Base-by-base conservation (phyloP, 805 yeast genomes). In the Hermanozyma aechmeae region DNA sequence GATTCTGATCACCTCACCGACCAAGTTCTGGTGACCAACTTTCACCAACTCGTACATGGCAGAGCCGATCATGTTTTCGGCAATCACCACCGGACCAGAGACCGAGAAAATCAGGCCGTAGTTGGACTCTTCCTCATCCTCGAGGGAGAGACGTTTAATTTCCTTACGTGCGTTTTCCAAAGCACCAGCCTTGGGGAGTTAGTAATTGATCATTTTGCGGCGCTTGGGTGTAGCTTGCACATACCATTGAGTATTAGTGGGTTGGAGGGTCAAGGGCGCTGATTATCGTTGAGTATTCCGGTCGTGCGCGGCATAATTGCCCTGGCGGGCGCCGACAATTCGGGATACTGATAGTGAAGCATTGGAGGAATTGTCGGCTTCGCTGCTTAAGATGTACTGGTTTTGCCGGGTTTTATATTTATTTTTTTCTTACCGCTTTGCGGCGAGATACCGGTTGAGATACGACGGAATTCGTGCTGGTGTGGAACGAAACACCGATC, bases 11-110 rank as follows among this genome's bases (percentile, higher is more conserved):
- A 92, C 96, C 64, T 92, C 99, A 57, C 99, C 99, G 27, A 92
- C 97, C 55, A 92, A 73, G 58, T 73, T 84, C 47, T 84, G 95
- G 59, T 92, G 97, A 46, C 99, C 97, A 42, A 92, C 98, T 58
- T 79, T 86, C 51, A 89, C 99, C 61, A 92, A 72, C 58, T 92
- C 99, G 72, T 92, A 89, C 99, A 92, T 92, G 48, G 97, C 96
- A 75, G 96, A 85, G 40, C 99, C 99, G 62, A 87, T 83, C 97
- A 92, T 86, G 67, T 92, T 81, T 62, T 92, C 97, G 28, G 98
- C 98, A 27, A 92, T 79, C 30, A 92, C 81, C 47, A 92, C 99
- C 16, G 98, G 97, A 50, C 98, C 98, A 13, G 97, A 87, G 28
- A 92, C 96, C 18, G 96, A 85, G 65, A 76, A 87, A 48, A 92